Conservation (phyloP, 2,329 filamentous ascomycete genomes). For the Aspergillus fumigatiaffinis region DNA sequence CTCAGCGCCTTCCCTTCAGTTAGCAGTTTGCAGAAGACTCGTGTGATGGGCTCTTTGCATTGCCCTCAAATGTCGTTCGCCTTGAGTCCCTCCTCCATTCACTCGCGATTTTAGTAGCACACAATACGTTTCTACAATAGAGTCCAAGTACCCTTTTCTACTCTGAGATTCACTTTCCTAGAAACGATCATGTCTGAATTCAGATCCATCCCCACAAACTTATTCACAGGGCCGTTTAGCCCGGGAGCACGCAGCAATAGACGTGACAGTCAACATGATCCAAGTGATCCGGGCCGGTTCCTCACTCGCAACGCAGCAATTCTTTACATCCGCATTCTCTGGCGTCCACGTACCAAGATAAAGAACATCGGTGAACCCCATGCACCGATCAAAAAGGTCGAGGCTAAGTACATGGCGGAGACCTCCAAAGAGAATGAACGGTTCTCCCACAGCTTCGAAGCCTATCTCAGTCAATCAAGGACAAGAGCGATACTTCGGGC, state of each 20-base stretch:
- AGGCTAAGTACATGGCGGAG: neutral
- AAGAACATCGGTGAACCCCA: neutral
- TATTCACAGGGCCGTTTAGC: too few species aligned
- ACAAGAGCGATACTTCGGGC: neutral
- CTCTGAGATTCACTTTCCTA: neutral
- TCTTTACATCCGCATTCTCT: neutral
- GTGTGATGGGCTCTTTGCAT: neutral
- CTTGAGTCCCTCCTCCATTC: neutral
- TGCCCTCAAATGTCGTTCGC: neutral
- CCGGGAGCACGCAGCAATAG: neutral
- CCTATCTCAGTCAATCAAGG: neutral
- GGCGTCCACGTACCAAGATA: neutral
- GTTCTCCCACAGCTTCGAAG: neutral
- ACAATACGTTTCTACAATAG: neutral
- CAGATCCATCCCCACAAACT: too few species aligned
- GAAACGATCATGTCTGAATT: neutral
- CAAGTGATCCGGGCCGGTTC: neutral
- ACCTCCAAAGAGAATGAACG: neutral
- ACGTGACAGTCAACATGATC: neutral
- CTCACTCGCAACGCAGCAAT: neutral
- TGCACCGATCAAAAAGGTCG: neutral
- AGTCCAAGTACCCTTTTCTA: neutral
- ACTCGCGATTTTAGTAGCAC: neutral
- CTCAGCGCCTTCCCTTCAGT: too few species aligned
- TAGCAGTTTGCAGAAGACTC: neutral